phyloP scores from a whole-genome alignment of 1,284 basidiomycete genomes.

The Austroboletus niveus region DNA sequence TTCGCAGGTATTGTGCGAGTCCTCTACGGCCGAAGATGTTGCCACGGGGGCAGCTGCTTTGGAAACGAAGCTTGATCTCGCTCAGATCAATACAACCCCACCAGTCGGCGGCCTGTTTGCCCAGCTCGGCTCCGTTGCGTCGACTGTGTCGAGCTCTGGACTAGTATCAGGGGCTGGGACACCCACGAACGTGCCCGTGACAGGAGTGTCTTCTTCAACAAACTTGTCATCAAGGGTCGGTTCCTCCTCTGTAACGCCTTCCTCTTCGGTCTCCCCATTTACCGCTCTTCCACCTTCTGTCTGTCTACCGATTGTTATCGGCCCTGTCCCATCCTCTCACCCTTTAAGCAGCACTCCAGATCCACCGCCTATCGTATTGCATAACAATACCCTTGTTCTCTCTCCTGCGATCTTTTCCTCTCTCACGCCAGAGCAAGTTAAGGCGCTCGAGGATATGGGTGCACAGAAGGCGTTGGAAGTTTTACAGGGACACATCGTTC shows the following conservation, averaged over 20 bases:
- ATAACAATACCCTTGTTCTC: conserved; percentile 81
- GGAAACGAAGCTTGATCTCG: conserved; percentile 5
- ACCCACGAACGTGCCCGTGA: not conserved
- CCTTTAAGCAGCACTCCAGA: conserved; percentile 44
- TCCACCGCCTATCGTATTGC: conserved; percentile 73
- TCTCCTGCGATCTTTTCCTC: conserved; percentile 84
- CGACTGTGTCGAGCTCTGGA: conserved; percentile 1
- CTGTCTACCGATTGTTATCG: conserved; percentile 61
- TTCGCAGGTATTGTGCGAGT: not conserved
- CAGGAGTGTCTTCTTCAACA: not conserved
- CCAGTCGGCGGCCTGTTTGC: not conserved
- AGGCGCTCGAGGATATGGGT: conserved; percentile 76
- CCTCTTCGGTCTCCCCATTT: conserved; percentile 18
- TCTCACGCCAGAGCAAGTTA: conserved; percentile 70
- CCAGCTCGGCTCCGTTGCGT: conserved; percentile 1
- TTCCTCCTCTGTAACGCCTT: conserved; percentile 12
- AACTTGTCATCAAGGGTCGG: not conserved
- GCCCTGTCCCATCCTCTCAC: conserved; percentile 49
- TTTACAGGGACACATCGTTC: conserved; percentile 81
- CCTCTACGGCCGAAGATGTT: conserved; percentile 4
- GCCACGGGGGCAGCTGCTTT: not conserved
- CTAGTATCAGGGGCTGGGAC: not conserved
- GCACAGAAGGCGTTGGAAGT: conserved; percentile 82
- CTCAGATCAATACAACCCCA: not conserved
- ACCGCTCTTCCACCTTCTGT: conserved; percentile 32